Conservation (phyloP, 192 early-diverging fungal species). For the Thoreauomyces humboldtii region DNA sequence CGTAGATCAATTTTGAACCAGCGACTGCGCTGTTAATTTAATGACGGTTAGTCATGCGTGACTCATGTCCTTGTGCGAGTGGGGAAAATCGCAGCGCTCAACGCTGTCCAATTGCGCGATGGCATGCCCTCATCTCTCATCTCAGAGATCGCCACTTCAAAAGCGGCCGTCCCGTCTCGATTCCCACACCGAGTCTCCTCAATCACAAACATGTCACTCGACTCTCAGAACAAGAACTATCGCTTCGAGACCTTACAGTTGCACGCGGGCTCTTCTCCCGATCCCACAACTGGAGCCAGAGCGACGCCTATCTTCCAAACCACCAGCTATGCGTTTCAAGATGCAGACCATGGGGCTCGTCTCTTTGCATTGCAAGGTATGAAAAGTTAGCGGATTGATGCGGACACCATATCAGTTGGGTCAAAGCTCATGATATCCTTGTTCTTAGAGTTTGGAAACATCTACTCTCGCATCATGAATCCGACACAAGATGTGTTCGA, state of each 20-base stretch:
- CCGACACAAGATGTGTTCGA: constrained; percentile 90
- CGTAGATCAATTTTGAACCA: too few species aligned
- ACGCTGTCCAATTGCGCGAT: too few species aligned
- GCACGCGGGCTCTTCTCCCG: constrained; percentile 43
- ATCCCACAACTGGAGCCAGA: constrained; percentile 65
- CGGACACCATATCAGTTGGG: not conserved
- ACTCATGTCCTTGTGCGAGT: too few species aligned
- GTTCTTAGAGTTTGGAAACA: constrained; percentile 68
- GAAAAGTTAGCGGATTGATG: too few species aligned
- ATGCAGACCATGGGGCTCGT: constrained; percentile 74
- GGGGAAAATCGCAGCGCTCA: too few species aligned
- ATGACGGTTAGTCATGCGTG: too few species aligned
- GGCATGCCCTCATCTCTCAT: too few species aligned
- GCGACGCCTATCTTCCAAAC: constrained; percentile 93
- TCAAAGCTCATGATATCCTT: not conserved
- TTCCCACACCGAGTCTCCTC: too few species aligned
- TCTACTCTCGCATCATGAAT: constrained; percentile 83
- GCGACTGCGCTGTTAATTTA: too few species aligned
- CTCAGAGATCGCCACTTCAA: too few species aligned
- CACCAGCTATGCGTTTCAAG: constrained; percentile 81
- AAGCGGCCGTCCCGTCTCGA: too few species aligned
- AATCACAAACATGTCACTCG: constrained; percentile 39
- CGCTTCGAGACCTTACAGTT: constrained; percentile 89
- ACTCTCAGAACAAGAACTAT: constrained; percentile 45
- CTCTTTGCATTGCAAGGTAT: constrained; percentile 65